These are phyloP conservation scores for Phaeosphaeria sp. DNA, from an alignment of 2,329 filamentous ascomycete species.

Conservation along the genomic window DNA sequence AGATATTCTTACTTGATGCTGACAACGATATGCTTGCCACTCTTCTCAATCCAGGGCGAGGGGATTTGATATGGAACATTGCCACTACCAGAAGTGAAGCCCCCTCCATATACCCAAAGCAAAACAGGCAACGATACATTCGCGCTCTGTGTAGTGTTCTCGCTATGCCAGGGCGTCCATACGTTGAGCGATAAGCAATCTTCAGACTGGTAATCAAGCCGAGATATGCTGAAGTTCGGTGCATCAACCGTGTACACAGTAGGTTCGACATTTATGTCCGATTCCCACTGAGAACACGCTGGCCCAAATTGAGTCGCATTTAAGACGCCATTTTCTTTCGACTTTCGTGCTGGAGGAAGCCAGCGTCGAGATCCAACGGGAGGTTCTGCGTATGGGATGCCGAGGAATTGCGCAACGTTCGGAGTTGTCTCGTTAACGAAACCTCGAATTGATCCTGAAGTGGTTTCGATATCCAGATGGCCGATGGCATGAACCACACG, in stretches of 20 bases:
- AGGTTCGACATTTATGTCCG: constrained; percentile 7
- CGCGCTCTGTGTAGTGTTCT: constrained; percentile 13
- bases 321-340: constrained; percentile 21
- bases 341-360: constrained; percentile 38
- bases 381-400: constrained; percentile 47
- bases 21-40: constrained; percentile 45
- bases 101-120: constrained; percentile 57
- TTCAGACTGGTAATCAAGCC: constrained; percentile 39
- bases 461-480: constrained; percentile 29
- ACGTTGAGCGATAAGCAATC: constrained; percentile 57
- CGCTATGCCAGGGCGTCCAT: constrained; percentile 49
- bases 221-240: constrained; percentile 29
- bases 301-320: constrained; percentile 36
- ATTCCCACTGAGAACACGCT: constrained; percentile 36
- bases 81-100: constrained; percentile 53
- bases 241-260: constrained; percentile 33
- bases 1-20: constrained; percentile 33
- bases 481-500: constrained; percentile 16
- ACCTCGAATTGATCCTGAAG: constrained; percentile 40
- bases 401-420: constrained; percentile 48
- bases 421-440: constrained; percentile 42
- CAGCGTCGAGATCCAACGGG: constrained; percentile 41
- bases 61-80: constrained; percentile 50
- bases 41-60: constrained; percentile 39
- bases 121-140: constrained; percentile 49